Percentiles rank a stretch among this genome's conserved stretches.
These are phyloP conservation scores for Colletotrichum tanaceti DNA, from an alignment of 2,329 filamentous ascomycete species.

Conservation along the genomic window DNA sequence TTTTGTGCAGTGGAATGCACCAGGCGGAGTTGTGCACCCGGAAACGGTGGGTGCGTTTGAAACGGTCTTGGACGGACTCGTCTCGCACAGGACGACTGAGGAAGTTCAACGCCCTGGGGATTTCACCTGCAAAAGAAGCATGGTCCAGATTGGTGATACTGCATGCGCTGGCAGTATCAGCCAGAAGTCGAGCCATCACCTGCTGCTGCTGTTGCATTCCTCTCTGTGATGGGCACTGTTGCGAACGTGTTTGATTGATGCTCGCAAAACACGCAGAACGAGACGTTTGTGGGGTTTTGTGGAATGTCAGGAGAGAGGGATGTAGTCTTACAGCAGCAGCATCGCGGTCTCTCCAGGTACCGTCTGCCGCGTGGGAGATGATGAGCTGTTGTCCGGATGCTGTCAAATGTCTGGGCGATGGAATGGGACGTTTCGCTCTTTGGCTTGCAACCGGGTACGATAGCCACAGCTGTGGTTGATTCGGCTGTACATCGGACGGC, in stretches of 20 bases:
- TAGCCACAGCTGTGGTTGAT: background rate
- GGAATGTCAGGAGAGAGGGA: background rate
- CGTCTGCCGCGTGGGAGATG: background rate
- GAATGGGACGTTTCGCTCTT: background rate
- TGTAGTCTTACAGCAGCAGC: background rate
- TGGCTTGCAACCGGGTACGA: background rate
- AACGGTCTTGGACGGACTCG: slow-evolving; percentile 1
- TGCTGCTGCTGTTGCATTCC: too few relatives aligned
- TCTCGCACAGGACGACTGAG: too few relatives aligned
- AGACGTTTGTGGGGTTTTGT: background rate
- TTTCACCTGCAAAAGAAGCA: background rate
- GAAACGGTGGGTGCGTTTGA: slow-evolving; percentile 24
- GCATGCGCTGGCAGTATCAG: too few relatives aligned
- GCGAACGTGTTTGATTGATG: background rate
- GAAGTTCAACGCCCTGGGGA: too few relatives aligned
- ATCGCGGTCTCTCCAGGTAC: background rate
- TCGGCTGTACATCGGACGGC: background rate
- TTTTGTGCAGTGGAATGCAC: slow-evolving; percentile 5
- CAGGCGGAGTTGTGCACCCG: background rate
- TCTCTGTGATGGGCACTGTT: background rate
- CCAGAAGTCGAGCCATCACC: too few relatives aligned
- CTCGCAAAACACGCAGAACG: background rate
- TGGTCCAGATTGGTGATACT: background rate
- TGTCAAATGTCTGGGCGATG: background rate
- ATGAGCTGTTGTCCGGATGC: background rate